Percentiles rank a stretch among this genome's conserved stretches.
Evolutionary conservation across 2,329 filamentous ascomycete species (phyloP).

Genomic region (Pestalotiopsis sp.): DNA sequence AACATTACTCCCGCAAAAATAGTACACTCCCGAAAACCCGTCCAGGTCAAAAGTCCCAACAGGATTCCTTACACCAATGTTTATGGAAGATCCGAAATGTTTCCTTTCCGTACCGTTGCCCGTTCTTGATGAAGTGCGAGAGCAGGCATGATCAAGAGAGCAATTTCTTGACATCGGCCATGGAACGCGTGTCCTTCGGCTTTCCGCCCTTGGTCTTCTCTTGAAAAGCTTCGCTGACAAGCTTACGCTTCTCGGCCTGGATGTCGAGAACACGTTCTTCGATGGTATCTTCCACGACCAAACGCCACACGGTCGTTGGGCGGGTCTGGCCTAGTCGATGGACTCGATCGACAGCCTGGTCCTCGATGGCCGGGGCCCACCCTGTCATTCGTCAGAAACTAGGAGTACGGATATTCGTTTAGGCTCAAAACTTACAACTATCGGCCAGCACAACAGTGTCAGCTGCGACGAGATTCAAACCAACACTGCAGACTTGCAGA

Average conservation of each 20-base stretch:
- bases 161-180: constrained; percentile 15
- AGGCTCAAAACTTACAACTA: constrained; percentile 52
- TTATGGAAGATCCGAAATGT: not conserved
- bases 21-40: too few relatives aligned
- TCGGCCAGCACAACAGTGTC: constrained; percentile 84
- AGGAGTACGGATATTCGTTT: not conserved
- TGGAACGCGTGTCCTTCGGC: constrained; percentile 13
- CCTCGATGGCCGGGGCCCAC: constrained; percentile 93
- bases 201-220: constrained; percentile 56
- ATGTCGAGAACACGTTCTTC: constrained; percentile 80
- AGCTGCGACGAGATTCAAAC: constrained; percentile 81
- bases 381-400: constrained; percentile 35
- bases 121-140: not conserved
- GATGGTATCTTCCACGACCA: constrained; percentile 78
- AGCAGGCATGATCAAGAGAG: constrained; percentile 4
- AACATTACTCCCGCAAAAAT: too few relatives aligned
- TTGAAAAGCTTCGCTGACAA: constrained; percentile 77
- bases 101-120: not conserved
- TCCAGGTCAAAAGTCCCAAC: too few relatives aligned
- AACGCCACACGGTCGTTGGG: constrained; percentile 74
- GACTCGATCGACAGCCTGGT: constrained; percentile 87
- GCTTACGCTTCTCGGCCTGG: constrained; percentile 74
- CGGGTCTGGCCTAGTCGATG: constrained; percentile 82
- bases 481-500: constrained; percentile 79
- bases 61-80: too few relatives aligned